Percentiles rank a stretch among this genome's conserved stretches.
phyloP scores from a whole-genome alignment of 306 rosid species.

The Cucurbita maxima region DNA sequence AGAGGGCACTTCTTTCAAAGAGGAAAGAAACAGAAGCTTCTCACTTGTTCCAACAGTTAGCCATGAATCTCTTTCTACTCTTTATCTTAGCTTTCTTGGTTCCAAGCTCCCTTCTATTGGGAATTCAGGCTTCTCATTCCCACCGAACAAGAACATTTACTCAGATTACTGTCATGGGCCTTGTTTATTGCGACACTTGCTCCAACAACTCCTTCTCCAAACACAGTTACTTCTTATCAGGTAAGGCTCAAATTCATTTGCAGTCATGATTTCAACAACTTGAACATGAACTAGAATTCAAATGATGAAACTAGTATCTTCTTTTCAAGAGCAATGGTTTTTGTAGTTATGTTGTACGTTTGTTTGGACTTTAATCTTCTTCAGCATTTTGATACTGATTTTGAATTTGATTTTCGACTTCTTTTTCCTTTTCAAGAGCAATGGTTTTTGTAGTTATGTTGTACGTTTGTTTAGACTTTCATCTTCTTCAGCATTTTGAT shows the following conservation, averaged over 20 bases:
- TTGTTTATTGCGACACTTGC: slow-evolving; percentile 91
- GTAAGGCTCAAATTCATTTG: slow-evolving; percentile 12
- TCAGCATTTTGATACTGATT: neutral
- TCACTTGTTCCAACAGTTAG: neutral
- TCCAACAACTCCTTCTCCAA: slow-evolving; percentile 75
- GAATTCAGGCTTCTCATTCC: slow-evolving; percentile 21
- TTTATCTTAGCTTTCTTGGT: slow-evolving; percentile 29
- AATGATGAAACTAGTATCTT: neutral
- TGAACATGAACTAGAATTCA: neutral
- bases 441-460: no score
- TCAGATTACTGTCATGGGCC: slow-evolving; percentile 85
- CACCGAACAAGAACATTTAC: slow-evolving; percentile 18
- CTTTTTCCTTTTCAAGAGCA: neutral
- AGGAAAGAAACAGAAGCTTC: neutral
- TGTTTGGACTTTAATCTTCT: neutral
- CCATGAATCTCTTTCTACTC: slow-evolving; percentile 13
- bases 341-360: neutral
- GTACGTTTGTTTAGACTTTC: no score
- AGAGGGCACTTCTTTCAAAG: slow-evolving; percentile 1
- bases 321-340: neutral
- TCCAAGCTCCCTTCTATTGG: slow-evolving; percentile 27
- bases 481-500: no score
- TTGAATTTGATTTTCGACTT: neutral
- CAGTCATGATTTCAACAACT: neutral
- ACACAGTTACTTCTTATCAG: slow-evolving; percentile 74